Base-by-base conservation (phyloP, 192 early-diverging fungal species). In the Dissophora globulifera region DNA sequence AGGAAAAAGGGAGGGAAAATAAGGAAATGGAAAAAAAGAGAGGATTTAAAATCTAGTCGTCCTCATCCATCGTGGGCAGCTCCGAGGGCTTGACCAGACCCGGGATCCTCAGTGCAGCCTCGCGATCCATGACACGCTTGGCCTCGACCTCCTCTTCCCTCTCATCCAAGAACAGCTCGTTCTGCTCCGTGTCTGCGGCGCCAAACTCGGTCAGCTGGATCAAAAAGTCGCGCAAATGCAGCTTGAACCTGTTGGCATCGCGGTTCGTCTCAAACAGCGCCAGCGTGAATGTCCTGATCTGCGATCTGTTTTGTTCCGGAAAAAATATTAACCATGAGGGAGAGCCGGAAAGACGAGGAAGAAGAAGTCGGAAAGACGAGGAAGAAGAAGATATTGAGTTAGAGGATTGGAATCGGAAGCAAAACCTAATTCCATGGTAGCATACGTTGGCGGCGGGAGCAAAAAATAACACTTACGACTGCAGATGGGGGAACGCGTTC, bases 11-110 rank as follows among this genome's bases (percentile, higher is more conserved):
- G n/a, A n/a, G n/a, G n/a, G n/a, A n/a, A n/a, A n/a, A n/a, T n/a
- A n/a, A n/a, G n/a, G n/a, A n/a, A n/a, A n/a, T n/a, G n/a, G n/a
- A n/a, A n/a, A n/a, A n/a, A n/a, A n/a, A n/a, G n/a, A n/a, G n/a
- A n/a, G n/a, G n/a, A n/a, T n/a, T n/a, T n/a, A n/a, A n/a, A n/a
- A n/a, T 57, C 65, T 68, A 78, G 47, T 81, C 76, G n/a, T 85
- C 79, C 52, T 84, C 81, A 20, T 86, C 83, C 63, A 80, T 86
- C 30, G 79, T 81, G 20, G 86, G 86, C 78, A 91, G 80, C 35
- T 95, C 93, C 12, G 85, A 82, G 4, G 96, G 96, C 81, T 99
- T 99, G 57, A 99, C 84, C 91, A 99, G 93, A 45, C 97, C 97
- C 16, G 97, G 97, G 81, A 99, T 91, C 67, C 83, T 79, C 54